Evolutionary conservation across 106 monocot genomes (phyloP), one percentile per base, ranked within the genome.

Genomic region (Vanilla planifolia): DNA sequence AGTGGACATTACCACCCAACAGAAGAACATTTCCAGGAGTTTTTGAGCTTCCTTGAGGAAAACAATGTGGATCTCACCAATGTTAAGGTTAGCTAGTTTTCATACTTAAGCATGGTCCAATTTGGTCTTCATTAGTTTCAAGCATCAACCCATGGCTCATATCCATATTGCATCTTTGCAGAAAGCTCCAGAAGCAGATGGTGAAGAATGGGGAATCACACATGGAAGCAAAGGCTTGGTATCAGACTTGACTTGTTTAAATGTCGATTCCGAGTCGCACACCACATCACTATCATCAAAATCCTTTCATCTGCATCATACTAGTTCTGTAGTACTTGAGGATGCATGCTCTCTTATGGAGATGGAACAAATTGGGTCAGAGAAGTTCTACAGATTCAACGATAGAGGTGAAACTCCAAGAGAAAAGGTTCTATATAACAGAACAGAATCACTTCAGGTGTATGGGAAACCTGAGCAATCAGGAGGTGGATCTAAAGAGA

Each of bases 1-100:
- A 93, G 93, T 50, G 93, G 93, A 6, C 93, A 93, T 56, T 93
- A 93, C 39, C 75, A 81, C 7, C 93, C 93, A 3, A 93, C 88
- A 6, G 81, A 81, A 42, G 74, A 79, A 58, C 85, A 93, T 33
- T 93, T 93, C 48, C 74, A 72, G 63, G 93, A 88, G 29, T 85
- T 93, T 48, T 61, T 88, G 48, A 77, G 17, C 44, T 93, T 85
- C 55, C 81, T 93, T 13, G 55, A 72, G 73, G 77, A 85, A 16
- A 79, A 82, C 37, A 74, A 75, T 64, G 79, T 93, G 8, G 88
- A 85, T 70, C 88, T 93, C 51, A 81, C 76, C 20, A 60, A 93
- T 75, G 85, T 93, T 50, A 71, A 82, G 88, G 93, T 88, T 13
- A 64, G 58, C 16, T 29, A 19, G 30, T 45, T 48, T n/a, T 36